A percentile compares a stretch with the other conserved stretches of the same genome.
phyloP scores from a whole-genome alignment of 306 rosid species.

The Cucurbita maxima region DNA sequence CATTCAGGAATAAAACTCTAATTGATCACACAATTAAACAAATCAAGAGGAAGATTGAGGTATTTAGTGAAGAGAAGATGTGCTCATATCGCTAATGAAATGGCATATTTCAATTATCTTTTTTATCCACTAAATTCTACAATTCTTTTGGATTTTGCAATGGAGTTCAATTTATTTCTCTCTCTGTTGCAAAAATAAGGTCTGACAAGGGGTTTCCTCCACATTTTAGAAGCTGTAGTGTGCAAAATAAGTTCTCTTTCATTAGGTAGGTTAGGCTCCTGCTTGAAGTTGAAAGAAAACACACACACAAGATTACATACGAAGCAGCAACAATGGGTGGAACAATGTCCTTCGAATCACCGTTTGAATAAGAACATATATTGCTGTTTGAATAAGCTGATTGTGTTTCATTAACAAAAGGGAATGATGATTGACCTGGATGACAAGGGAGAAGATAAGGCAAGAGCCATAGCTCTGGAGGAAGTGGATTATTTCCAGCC shows the following conservation, averaged over 20 bases:
- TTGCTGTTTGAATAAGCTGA: neutral
- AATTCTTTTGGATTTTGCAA: neutral
- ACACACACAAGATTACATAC: neutral
- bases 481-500: constrained; percentile 28
- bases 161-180: neutral
- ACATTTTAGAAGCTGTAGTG: neutral
- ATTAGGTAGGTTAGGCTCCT: neutral
- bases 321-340: neutral
- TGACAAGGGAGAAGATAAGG: constrained; percentile 17
- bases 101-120: neutral
- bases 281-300: neutral
- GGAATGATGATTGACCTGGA: constrained; percentile 11
- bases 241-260: neutral
- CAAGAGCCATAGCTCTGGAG: constrained; percentile 25
- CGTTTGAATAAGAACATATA: neutral
- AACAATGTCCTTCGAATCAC: neutral
- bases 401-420: neutral
- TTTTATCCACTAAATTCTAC: neutral
- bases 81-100: neutral
- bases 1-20: neutral
- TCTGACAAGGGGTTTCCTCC: neutral
- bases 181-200: neutral
- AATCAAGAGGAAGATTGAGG: neutral
- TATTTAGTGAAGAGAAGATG: neutral
- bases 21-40: neutral